phyloP scores from a whole-genome alignment of 2,329 filamentous ascomycete genomes.

The Metarhizium robertsii region DNA sequence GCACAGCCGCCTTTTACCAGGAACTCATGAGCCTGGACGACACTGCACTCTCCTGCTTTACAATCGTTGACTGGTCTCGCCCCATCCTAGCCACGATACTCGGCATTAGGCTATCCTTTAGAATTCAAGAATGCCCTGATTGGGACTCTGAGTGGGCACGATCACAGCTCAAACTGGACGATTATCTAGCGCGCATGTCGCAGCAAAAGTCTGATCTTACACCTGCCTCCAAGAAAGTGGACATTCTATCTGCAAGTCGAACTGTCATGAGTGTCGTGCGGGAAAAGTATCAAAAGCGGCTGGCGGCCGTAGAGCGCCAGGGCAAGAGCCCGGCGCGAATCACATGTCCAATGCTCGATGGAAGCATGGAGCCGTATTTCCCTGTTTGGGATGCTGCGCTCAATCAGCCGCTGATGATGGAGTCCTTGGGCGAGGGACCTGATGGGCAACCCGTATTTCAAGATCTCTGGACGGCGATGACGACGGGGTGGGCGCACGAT shows the following conservation, averaged over 20 bases:
- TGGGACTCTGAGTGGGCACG: constrained; percentile 30
- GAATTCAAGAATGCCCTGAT: constrained; percentile 25
- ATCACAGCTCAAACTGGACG: constrained; percentile 27
- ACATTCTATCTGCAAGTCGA: constrained; percentile 34
- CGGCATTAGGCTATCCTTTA: constrained; percentile 37
- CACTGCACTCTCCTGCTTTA: constrained; percentile 25
- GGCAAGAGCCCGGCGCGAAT: constrained; percentile 12
- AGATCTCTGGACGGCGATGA: constrained; percentile 41
- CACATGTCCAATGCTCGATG: constrained; percentile 43
- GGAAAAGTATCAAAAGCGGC: constrained; percentile 33
- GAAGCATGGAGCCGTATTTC: constrained; percentile 36
- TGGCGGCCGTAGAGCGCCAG: constrained; percentile 22
- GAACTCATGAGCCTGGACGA: constrained; percentile 20
- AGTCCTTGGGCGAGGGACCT: constrained; percentile 1
- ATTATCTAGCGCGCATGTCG: constrained; percentile 28
- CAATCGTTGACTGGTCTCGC: constrained; percentile 32
- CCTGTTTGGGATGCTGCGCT: constrained; percentile 34
- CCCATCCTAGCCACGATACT: constrained; percentile 32
- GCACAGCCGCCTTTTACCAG: constrained; percentile 24
- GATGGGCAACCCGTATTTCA: constrained; percentile 23
- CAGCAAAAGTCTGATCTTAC: constrained; percentile 12
- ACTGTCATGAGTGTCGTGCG: constrained; percentile 37
- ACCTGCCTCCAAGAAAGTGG: constrained; percentile 21
- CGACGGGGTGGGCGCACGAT: constrained; percentile 30
- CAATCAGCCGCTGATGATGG: constrained; percentile 9